These are phyloP conservation scores for Raffaelea ambrosiae DNA, from an alignment of 2,329 filamentous ascomycete species.

Conservation along the genomic window DNA sequence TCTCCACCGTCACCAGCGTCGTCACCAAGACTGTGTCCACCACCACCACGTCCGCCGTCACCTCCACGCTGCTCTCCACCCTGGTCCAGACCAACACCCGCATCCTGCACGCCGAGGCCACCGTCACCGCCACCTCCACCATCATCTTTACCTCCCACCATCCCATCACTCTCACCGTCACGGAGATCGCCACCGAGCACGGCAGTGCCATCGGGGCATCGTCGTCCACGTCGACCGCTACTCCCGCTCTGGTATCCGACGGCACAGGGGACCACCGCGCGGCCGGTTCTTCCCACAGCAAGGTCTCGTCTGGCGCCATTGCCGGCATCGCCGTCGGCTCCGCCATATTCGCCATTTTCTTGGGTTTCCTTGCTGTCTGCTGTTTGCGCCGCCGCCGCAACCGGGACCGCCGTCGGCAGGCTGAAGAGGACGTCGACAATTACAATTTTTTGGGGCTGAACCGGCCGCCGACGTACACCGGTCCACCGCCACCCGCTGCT, in stretches of 20 bases:
- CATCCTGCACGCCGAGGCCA: constrained; percentile 11
- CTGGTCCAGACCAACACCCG: neutral
- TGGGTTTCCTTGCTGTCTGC: constrained; percentile 2
- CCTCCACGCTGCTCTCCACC: neutral
- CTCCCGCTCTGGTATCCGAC: neutral
- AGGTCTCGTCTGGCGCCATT: constrained; percentile 11
- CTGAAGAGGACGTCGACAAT: neutral
- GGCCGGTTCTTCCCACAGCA: neutral
- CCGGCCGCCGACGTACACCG: constrained; percentile 4
- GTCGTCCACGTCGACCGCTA: neutral
- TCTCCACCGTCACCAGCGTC: constrained; percentile 6
- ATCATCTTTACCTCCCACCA: constrained; percentile 8
- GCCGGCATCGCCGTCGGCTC: constrained; percentile 15
- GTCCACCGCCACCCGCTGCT: constrained; percentile 6
- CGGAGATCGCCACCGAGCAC: constrained; percentile 4
- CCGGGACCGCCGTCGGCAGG: neutral
- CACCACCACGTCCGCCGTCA: constrained; percentile 2
- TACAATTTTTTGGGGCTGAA: neutral
- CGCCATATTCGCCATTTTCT: constrained; percentile 5
- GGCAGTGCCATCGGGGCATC: neutral
- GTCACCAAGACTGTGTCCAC: constrained; percentile 1
- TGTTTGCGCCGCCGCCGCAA: constrained; percentile 2
- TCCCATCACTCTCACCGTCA: constrained; percentile 13
- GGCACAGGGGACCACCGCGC: neutral
- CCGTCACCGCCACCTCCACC: constrained; percentile 13